Base-by-base conservation (phyloP, 2,329 filamentous ascomycete species). In the Lecanosticta acicola region DNA sequence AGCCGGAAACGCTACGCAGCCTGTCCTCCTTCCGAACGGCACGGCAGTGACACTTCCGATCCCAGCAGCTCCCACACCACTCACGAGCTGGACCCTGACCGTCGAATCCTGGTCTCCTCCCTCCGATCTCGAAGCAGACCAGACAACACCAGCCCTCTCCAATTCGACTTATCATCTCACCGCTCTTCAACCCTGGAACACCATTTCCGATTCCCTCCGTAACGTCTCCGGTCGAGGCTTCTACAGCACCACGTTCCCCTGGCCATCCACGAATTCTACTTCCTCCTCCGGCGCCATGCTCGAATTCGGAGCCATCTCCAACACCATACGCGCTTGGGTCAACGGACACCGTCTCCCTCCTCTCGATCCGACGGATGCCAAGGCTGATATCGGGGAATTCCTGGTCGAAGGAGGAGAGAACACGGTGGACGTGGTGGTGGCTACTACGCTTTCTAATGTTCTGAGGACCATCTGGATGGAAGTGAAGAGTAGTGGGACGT, bases 21-120 rank as follows among this genome's bases (percentile, higher is more conserved):
- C 45, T 4, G 35, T 43, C 9, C 35, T 48, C 26, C 34, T 60
- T 2, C 47, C 53, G 3, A 42, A 55, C 14, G 44, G 58, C 4
- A 44, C 53, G 1, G 39, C 56, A 3, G 51, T 61, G 32, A 59
- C 32, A 1, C 26, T 50, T 10, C 44, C 47, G 9, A 14, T 33
- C 7, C 46, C 50, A 1, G 38, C 47, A 21, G 37, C 44, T 2
- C 34, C 43, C 7, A 10, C 33, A 3, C 41, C 53, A 16, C 57
- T 71, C 1, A 50, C 44, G 2, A 59, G 61, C 24, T 72, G 69
- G 69, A 61, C 56, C 1, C 50, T 72, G 1, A 57, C 50, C 1
- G 57, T 66, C 10, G 68, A 72, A 49, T 61, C 65, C 48, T 72
- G 69, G 69, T 55, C 56, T 4, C 60, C 68, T 4, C 67, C 68